These are phyloP conservation scores for Choiromyces venosus DNA, from an alignment of 495 filamentous ascomycete genomes.

Conservation along the genomic window DNA sequence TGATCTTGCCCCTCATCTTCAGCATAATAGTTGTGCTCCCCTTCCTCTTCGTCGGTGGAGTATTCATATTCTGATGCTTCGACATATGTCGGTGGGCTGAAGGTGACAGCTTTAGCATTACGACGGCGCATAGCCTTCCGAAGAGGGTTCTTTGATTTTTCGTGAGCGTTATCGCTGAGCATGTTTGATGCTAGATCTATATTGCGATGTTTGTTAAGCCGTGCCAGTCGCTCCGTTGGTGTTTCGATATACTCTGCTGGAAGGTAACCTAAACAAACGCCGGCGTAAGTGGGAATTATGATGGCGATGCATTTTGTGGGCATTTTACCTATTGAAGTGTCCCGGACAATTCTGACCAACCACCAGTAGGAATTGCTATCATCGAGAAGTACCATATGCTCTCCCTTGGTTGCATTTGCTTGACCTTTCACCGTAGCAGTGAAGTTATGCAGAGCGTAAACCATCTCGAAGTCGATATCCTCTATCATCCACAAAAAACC, in stretches of 20 bases:
- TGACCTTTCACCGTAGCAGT: constrained; percentile 96
- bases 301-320: not conserved
- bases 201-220: constrained; percentile 96
- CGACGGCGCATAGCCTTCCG: constrained; percentile 84
- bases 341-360: constrained; percentile 94
- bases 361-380: constrained; percentile 99
- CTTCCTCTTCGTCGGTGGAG: constrained; percentile 79
- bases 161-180: constrained; percentile 75
- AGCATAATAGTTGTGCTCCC: constrained; percentile 52
- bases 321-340: constrained; percentile 80
- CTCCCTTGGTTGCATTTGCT: constrained; percentile 95
- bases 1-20: constrained; percentile 45
- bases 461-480: constrained; percentile 99
- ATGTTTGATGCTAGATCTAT: constrained; percentile 94
- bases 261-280: constrained; percentile 64
- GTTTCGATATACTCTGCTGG: constrained; percentile 99
- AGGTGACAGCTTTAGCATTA: constrained; percentile 84
- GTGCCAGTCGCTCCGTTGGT: constrained; percentile 85
- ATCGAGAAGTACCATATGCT: constrained; percentile 99
- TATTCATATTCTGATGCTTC: constrained; percentile 89
- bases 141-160: constrained; percentile 82
- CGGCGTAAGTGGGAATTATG: constrained; percentile 6
- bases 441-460: constrained; percentile 97
- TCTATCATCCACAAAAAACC: constrained; percentile 59
- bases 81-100: constrained; percentile 77